These are phyloP conservation scores for Fusarium sp. DNA, from an alignment of 2,329 filamentous ascomycete genomes.

Conservation along the genomic window DNA sequence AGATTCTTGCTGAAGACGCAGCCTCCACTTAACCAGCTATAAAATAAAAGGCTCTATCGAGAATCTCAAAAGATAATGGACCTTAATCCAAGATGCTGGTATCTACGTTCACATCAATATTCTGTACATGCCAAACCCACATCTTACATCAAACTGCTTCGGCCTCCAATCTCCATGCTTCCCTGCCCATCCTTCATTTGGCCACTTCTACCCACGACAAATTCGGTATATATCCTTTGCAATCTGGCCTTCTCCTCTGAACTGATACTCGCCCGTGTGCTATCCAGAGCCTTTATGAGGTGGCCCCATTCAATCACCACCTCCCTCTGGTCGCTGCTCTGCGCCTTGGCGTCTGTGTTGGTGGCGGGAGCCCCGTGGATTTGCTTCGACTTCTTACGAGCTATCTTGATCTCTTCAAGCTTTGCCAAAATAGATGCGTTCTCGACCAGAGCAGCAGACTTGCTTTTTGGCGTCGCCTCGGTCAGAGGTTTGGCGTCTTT, in stretches of 20 bases:
- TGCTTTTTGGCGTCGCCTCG: constrained; percentile 58
- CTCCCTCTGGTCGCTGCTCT: constrained; percentile 63
- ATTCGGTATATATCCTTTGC: constrained; percentile 87
- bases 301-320: constrained; percentile 89
- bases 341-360: constrained; percentile 43
- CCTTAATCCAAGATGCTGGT: background rate
- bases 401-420: constrained; percentile 79
- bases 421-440: constrained; percentile 84
- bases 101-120: constrained; percentile 5
- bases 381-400: constrained; percentile 63
- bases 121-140: constrained; percentile 1
- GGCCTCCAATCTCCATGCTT: constrained; percentile 88
- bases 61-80: background rate
- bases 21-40: constrained; percentile 2
- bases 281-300: constrained; percentile 78
- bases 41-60: background rate
- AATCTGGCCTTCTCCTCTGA: constrained; percentile 79
- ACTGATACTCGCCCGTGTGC: constrained; percentile 85
- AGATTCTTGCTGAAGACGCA: constrained; percentile 33
- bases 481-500: constrained; percentile 59
- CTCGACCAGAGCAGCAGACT: constrained; percentile 72
- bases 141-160: constrained; percentile 88
- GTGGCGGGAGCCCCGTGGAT: constrained; percentile 43
- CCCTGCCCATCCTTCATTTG: constrained; percentile 96
- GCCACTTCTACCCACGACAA: constrained; percentile 90